Conservation (phyloP, 306 rosid species). For the Malus sylvestris region DNA sequence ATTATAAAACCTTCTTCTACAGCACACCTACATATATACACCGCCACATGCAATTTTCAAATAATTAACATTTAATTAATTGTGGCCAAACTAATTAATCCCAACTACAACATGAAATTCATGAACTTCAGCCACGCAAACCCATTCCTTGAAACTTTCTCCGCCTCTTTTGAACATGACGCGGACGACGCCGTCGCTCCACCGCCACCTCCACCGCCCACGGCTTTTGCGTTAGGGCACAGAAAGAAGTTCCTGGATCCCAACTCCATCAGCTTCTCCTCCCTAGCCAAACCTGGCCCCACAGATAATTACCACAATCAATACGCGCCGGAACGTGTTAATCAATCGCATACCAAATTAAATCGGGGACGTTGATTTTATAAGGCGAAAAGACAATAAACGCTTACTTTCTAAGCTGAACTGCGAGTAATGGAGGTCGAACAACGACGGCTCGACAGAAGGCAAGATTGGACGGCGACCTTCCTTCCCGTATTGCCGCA, state of each 20-base stretch:
- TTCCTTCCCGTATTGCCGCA: conserved; percentile 58
- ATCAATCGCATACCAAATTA: background rate
- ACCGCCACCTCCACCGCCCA: conserved; percentile 15
- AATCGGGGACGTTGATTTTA: background rate
- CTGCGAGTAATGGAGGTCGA: conserved; percentile 87
- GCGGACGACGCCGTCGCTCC: conserved; percentile 26
- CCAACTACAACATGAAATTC: conserved; percentile 40
- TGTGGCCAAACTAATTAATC: background rate
- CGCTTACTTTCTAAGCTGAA: conserved; percentile 82
- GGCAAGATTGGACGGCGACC: conserved; percentile 69
- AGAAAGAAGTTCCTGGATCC: conserved; percentile 81
- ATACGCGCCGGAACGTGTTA: background rate
- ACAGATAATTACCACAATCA: background rate
- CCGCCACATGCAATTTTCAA: background rate
- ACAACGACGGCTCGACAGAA: conserved; percentile 26
- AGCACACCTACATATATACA: background rate
- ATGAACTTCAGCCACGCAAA: conserved; percentile 62
- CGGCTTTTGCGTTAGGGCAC: conserved; percentile 19
- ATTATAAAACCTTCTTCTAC: background rate
- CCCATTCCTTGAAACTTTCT: conserved; percentile 22
- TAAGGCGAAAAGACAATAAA: background rate
- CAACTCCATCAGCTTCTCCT: conserved; percentile 44
- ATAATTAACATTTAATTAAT: background rate
- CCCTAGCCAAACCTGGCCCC: conserved; percentile 56
- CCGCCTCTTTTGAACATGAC: conserved; percentile 49